Base-by-base conservation (phyloP, 176 grass and related monocot species). In the Zoysia japonica region DNA sequence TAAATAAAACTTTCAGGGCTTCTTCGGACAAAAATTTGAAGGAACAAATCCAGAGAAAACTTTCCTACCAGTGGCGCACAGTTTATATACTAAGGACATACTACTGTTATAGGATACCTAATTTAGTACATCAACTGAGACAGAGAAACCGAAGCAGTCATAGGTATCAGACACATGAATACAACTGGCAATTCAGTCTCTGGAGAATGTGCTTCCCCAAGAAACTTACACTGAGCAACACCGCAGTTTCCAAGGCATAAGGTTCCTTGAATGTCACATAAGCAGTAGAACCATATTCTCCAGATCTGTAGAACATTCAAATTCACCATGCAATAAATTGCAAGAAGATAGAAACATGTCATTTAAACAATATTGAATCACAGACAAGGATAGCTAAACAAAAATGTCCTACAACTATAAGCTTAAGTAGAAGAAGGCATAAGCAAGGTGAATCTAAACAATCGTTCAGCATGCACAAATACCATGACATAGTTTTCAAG, bases 261-360 rank as follows among this genome's bases (percentile, higher is more conserved):
- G 86, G 81, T 64, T 95, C 92, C 84, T 84, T 94, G 90, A 99
- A 99, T 73, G 96, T 95, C 80, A 99, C 96, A 75, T 95, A 93
- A 82, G 92, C 92, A 86, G 90, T 95, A 61, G 96, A 88, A 53
- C 70, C 85, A 86, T 98, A 93, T 15, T 84, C 92, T 82, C 86
- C 96, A 42, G 92, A 88, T 81, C 92, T 99, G 78, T 56, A 75
- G 19, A 76, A 43, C 61, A 72, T 15, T 74, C 38, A 77, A 72
- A 70, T 81, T 68, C 17, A 45, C 77, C 81, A 85, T 36, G 84
- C 61, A 84, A 74, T 48, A 43, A 53, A 84, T 76, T 51, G 51
- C 46, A 20, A 66, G 19, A 9, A 71, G 11, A 74, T 37, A 28
- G 28, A 3, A 1, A 59, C 1, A 76, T 71, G 55, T 4, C 54